Base-by-base conservation (phyloP, 2,329 filamentous ascomycete species). In the Arachnomyces sp. region DNA sequence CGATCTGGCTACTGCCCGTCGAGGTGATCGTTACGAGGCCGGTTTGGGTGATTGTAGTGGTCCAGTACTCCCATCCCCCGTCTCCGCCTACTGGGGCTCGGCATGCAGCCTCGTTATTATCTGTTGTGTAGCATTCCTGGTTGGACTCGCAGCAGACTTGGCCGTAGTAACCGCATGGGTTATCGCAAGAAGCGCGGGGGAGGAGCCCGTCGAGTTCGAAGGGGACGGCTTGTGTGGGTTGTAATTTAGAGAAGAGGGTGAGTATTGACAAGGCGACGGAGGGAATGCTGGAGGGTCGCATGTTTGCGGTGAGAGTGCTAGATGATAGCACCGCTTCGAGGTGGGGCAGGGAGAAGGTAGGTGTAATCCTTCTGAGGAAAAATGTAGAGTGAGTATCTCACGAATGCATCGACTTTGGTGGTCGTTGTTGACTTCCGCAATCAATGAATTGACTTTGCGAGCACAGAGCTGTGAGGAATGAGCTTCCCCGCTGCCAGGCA, bases 51-150 rank as follows among this genome's bases (percentile, higher is more conserved):
- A 64, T 78, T 4, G 72, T 77, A 2, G 73, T 73, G 13, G 76
- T 81, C 51, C 65, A 76, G 57, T 71, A 72, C 45, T 71, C 55
- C 73, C 74, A 79, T 45, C 63, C 57, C n/a, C 71, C 71, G 11
- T 53, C 52, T 39, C 50, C 59, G 34, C 40, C 43, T 7, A 45
- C 13, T 13, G 31, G 41, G 16, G 38, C 9, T 25, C 55, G 52
- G 51, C 73, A 77, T 46, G 66, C 61, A 30, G 73, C 73, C 55
- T 74, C 60, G 43, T 65, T 58, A 43, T 58, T 59, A 43, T 58
- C 49, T 52, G 74, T 68, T 41, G 73, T 76, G 49, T 60, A 65
- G 59, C 73, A 77, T 37, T 56, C 58, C 47, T 70, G 57, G 31
- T 52, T 59, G 2, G 62, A 49, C 17, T 52, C 49, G 49, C 73